phyloP scores from a whole-genome alignment of 2,329 filamentous ascomycete genomes.

The Dactylellina parvicollis region DNA sequence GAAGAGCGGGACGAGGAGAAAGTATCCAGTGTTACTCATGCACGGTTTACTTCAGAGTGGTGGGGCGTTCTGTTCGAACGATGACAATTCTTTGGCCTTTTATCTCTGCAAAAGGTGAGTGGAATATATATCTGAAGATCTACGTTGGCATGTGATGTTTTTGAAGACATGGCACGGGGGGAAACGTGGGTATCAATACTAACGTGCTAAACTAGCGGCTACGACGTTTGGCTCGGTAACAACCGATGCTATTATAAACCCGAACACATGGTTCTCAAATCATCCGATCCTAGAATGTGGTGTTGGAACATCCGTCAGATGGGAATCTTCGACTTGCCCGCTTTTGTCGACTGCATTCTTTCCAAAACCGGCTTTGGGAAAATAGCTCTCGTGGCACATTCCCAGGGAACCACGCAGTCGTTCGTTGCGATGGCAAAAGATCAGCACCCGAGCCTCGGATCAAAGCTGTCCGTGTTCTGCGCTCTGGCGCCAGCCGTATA shows the following conservation, averaged over 20 bases:
- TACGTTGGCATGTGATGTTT: too few relatives aligned
- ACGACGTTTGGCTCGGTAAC: constrained; percentile 95
- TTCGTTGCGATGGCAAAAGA: constrained; percentile 89
- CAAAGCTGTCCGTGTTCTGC: constrained; percentile 87
- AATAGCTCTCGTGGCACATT: constrained; percentile 84
- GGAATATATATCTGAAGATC: background rate
- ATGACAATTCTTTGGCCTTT: constrained; percentile 89
- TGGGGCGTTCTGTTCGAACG: constrained; percentile 88
- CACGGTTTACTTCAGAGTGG: constrained; percentile 88
- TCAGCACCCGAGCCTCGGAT: constrained; percentile 83
- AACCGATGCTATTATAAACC: constrained; percentile 88
- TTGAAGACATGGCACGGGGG: too few relatives aligned
- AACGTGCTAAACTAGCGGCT: constrained; percentile 69
- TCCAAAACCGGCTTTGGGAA: constrained; percentile 84
- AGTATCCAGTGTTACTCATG: constrained; percentile 85
- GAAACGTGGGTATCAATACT: too few relatives aligned
- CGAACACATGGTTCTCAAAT: constrained; percentile 75
- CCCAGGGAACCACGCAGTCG: constrained; percentile 88
- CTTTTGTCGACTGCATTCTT: constrained; percentile 80
- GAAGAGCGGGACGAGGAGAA: constrained; percentile 64
- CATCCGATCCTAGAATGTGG: constrained; percentile 90
- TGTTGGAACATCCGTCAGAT: constrained; percentile 95
- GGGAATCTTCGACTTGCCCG: constrained; percentile 87
- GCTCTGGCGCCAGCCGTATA: constrained; percentile 90
- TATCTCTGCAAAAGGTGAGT: constrained; percentile 78